Base-by-base conservation (phyloP, 371 early-diverging fungal genomes). In the Mortierella sp. region DNA sequence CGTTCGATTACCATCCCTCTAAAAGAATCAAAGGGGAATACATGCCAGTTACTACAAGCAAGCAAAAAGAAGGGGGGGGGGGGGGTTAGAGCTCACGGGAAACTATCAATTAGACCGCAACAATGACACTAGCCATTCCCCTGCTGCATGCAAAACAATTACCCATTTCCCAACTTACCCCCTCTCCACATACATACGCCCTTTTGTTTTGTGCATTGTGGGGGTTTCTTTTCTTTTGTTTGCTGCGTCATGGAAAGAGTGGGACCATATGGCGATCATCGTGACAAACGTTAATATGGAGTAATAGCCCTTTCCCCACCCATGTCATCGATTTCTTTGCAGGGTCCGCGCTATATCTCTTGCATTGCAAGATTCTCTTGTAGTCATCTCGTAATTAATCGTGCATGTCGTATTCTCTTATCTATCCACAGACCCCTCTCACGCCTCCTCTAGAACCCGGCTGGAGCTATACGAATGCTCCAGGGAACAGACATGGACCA, bases 401-500 rank as follows among this genome's bases (percentile, higher is more conserved):
- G 34, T 6, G 14, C 16, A 24, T 64, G 34, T 9, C 64, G 21
- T 64, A 37, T 64, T 64, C 24, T 37, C 40, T 21, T 64, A 19
- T 64, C 16, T 64, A 37, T 6, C 64, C 64, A 37, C 24, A 64
- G 34, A 64, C 64, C 71, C 14, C 44, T 59, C 28, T 74, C 71
- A 10, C 37, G 28, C 0, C 54, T 34, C 26, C 54, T n/a, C 43
- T 53, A 44, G 55, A 54, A 26, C n/a, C 48, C 54, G 5, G 40
- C 11, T 51, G 28, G 69, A 55, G 69, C 34, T 10, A 31, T 44
- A 31, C 44, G 54, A 37, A 70, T 77, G 73, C 81, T 77, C 54
- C 43, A 72, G 69, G 55, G 44, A 57, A 73, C 72, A 61, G 54
- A 51, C 57, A 82, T 82, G 82, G 55, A 73, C 43, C 61, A 37